Base-by-base conservation (phyloP, 2,329 filamentous ascomycete genomes). In the Aspergillus novofumigatus region DNA sequence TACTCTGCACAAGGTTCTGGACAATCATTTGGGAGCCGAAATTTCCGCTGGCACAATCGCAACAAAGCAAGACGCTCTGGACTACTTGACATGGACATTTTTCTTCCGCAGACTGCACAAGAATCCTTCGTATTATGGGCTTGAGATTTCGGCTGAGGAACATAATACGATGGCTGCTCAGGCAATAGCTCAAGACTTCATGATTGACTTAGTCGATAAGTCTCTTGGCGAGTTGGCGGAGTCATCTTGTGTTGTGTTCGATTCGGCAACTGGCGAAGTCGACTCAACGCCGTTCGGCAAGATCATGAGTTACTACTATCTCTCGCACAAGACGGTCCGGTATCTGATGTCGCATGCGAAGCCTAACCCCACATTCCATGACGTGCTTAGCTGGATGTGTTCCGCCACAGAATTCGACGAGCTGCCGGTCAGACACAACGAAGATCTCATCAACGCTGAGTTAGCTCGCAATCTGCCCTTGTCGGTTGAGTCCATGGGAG, bases 241-340 rank as follows among this genome's bases (percentile, higher is more conserved):
- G 60, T 97, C 92, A 1, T 88, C 87, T 54, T 99, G 94, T 77
- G 86, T 96, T 17, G 82, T 87, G 20, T 82, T 95, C 3, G 89
- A 91, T 67, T 87, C 88, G 48, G 71, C 73, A 3, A 96, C 94
- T 62, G 93, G 93, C 47, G 89, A 96, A 65, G 87, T 99, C 28
- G 90, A 96, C 65, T 81, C 93, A 0, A 97, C 94, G 0, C 88
- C 93, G 0, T 83, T 97, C 6, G 94, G 94, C 67, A 97, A 96
- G 78, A 97, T 99, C 69, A 97, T 97, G 91, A 96, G 90, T 73
- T 99, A 97, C 81, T 99, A 99, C 81, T 99, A 99, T 71, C 86
- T 94, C 50, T 95, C 92, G 0, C 94, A 99, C 78, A 90, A 90
- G 75, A 99, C 94, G 0, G 92, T 99, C 67, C 90, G 94, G 1